Conservation (phyloP, 23 red algal species). For the Cyanidiococcus yangmingshanensis region DNA sequence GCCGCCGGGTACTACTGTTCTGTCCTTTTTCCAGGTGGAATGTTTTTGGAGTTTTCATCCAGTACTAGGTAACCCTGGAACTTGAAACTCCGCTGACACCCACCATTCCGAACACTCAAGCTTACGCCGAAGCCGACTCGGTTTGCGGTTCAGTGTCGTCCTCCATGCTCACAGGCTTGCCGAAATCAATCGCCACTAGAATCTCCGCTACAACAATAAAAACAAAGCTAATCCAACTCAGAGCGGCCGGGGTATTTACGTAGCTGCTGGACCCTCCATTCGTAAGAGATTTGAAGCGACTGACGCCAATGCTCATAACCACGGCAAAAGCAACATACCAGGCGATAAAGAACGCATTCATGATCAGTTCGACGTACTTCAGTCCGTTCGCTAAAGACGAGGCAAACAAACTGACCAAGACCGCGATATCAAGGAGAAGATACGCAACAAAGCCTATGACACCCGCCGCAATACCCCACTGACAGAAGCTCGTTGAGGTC, state of each 20-base stretch:
- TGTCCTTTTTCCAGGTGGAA: too few species aligned
- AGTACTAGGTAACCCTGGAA: too few species aligned
- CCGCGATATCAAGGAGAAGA: not conserved
- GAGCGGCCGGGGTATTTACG: constrained; percentile 9
- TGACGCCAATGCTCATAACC: constrained; percentile 14
- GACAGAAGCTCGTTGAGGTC: not conserved
- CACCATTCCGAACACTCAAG: too few species aligned
- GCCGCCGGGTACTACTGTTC: too few species aligned
- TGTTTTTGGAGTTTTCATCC: too few species aligned
- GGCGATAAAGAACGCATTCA: not conserved
- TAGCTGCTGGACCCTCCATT: not conserved
- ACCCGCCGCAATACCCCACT: constrained; percentile 13
- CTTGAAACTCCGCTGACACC: too few species aligned
- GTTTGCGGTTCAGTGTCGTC: too few species aligned
- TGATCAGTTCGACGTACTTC: not conserved
- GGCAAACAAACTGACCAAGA: not conserved
- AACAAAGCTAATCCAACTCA: constrained; percentile 8
- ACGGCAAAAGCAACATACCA: constrained; percentile 9
- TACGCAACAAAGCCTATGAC: constrained; percentile 6
- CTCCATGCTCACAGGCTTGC: too few species aligned
- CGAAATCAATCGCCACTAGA: not conserved
- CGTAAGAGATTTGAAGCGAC: not conserved
- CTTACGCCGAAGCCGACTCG: too few species aligned
- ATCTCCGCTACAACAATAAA: not conserved
- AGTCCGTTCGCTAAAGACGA: not conserved